Evolutionary conservation across 192 early-diverging fungal genomes (phyloP), one percentile per base, ranked within the genome.

Genomic region (Allomyces macrogynus): DNA sequence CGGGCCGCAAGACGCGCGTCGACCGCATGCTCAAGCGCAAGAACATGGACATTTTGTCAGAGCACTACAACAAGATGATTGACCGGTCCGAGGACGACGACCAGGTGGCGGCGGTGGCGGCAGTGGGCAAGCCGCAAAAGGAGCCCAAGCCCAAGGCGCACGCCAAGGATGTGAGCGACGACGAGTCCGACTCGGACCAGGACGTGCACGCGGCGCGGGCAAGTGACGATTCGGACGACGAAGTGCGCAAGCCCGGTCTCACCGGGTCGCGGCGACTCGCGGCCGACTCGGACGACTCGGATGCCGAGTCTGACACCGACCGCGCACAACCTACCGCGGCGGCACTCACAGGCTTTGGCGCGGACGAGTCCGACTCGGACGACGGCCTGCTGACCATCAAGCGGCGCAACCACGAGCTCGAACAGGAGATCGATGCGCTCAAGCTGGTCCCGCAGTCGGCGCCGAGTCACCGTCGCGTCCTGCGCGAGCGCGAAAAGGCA

Each of bases 21-120:
- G 94, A 95, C 64, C 87, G 87, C 69, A 86, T 96, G 90, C 93
- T 99, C 77, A 79, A 78, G 9, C 83, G 89, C 68, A 90, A 90
- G 76, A 99, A 99, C 79, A 83, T 86, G 63, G 85, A 82, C 60
- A 84, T 95, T 42, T 70, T 99, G 64, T 87, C 93, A 1, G 87
- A 89, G 24, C 93, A 97, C 75, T 99, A 95, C 77, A 78, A 77
- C 67, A 88, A 85, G 66, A 74, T 97, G 24, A 82, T 89, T 1
- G 92, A 89, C 32, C 79, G 64, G 26, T 64, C 43, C 25, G 32
- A 64, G 23, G 32, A 27, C 24, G 64, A 64, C 11, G 64, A n/a
- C n/a, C n/a, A 1, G 18, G 23, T 42, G 18, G 49, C 16, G 49
- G 20, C 49, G 49, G 20, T 16, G 49, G 20, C 49, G 12, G 12